Conservation (phyloP, 23 red algal species). For the Gracilaria vermiculophylla region DNA sequence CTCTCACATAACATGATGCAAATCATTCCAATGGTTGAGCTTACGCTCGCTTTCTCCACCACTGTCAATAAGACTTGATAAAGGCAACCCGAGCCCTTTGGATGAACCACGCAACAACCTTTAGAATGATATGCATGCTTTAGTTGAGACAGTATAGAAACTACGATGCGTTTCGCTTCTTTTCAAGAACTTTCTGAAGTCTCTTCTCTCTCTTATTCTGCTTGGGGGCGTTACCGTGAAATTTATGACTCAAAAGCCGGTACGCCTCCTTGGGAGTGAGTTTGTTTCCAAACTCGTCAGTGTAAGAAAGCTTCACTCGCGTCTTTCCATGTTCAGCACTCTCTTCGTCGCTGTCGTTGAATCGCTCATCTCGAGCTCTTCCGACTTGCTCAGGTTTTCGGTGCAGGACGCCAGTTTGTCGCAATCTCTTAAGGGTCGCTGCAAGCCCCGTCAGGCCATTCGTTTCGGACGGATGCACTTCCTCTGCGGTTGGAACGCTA, state of each 20-base stretch:
- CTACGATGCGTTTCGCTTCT: neutral
- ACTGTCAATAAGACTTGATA: neutral
- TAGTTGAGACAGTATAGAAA: neutral
- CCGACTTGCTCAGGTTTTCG: slow-evolving; percentile 38
- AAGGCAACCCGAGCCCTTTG: neutral
- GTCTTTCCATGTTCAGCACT: neutral
- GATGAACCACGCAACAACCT: neutral
- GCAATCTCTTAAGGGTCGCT: slow-evolving; percentile 30
- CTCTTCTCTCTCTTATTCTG: slow-evolving; percentile 77
- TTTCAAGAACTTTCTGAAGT: slow-evolving; percentile 38
- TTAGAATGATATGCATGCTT: neutral
- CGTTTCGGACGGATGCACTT: neutral
- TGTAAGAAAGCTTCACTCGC: slow-evolving; percentile 60
- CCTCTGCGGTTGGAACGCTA: neutral
- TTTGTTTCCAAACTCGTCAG: slow-evolving; percentile 68
- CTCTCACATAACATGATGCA: neutral
- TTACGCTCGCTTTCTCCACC: neutral
- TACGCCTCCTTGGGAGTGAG: slow-evolving; percentile 75
- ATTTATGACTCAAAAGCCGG: slow-evolving; percentile 66
- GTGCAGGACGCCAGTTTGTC: slow-evolving; percentile 34
- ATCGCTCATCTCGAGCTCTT: slow-evolving; percentile 58
- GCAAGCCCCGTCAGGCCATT: slow-evolving; percentile 53
- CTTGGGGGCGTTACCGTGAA: slow-evolving; percentile 74
- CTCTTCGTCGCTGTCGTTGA: slow-evolving; percentile 18
- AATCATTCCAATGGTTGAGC: too few species aligned